Base-by-base conservation (phyloP, 768 basidiomycete species). In the Pleurotus citrinopileatus region DNA sequence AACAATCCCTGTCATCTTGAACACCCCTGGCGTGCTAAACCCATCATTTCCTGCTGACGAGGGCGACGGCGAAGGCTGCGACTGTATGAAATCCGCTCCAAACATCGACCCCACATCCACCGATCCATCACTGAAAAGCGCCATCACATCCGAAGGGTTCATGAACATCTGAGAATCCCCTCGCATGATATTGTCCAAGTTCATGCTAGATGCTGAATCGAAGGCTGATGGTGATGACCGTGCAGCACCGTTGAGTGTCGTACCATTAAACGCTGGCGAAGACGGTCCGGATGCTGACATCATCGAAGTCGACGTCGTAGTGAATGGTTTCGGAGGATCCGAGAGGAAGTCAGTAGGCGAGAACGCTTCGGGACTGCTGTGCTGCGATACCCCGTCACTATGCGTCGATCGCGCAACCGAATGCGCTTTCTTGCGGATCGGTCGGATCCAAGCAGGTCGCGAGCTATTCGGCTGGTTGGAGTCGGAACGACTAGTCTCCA, bases 381-480 rank as follows among this genome's bases (percentile, higher is more conserved):
- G 68, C 56, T 77, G 72, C 52, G 81, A 68, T 47, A 80, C 72
- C n/a, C n/a, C n/a, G 37, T 69, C 70, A 56, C 73, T 77, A 50
- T 71, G 69, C 36, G 61, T 69, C 22, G 80, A 79, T 55, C 74
- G 73, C 46, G 76, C 69, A 19, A 65, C 70, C 42, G 74, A 78
- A 3, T 81, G 70, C 4, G 81, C 77, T 73, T 89, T 90, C 67
- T 89, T 92, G 56, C 86, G 87, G 6, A 94, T 85, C 6, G 93
- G 94, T 43, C 93, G 83, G 55, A 95, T 82, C 93, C 94, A 96
- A 6, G 93, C 89, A 9, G 87, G 89, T 13, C 92, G 80, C 2
- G 74, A 72, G 37, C 70, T 75, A 40, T 77, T 76, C 13, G 74
- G 72, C 23, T 70, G 68, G 29, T 67, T 57, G 8, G 19, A 17